A percentile compares a stretch with the other conserved stretches of the same genome.
phyloP scores from a whole-genome alignment of 1,284 basidiomycete species.

The Fomitopsis palustris region DNA sequence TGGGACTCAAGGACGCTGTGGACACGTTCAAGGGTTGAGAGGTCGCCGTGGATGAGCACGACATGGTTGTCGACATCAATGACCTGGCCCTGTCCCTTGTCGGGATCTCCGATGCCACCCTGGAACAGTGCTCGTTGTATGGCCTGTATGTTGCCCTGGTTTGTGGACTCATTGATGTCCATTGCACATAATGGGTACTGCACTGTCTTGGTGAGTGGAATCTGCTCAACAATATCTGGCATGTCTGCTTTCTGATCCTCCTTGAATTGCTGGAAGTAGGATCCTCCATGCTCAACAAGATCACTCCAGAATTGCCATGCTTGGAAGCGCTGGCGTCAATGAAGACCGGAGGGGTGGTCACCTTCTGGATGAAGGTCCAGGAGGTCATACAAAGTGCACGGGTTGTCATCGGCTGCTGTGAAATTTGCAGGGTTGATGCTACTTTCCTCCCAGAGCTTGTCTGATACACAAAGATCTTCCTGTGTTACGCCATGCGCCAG shows the following conservation, averaged over 20 bases:
- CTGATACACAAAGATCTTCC: not conserved
- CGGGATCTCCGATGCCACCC: conserved; percentile 15
- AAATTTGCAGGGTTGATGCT: not conserved
- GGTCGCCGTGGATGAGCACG: conserved; percentile 24
- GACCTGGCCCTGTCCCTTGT: not conserved
- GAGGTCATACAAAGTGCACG: not conserved
- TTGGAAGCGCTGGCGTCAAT: not conserved
- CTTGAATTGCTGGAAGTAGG: no score
- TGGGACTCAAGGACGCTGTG: conserved; percentile 1
- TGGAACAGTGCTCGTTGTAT: no score
- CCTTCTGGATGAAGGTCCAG: not conserved
- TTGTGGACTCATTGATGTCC: no score
- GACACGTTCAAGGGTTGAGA: conserved; percentile 21
- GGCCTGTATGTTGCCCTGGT: no score
- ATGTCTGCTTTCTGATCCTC: no score
- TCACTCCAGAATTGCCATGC: not conserved
- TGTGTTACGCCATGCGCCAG: not conserved
- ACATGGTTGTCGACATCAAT: conserved; percentile 18
- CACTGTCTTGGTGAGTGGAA: no score
- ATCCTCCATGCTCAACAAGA: no score
- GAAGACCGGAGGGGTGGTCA: not conserved
- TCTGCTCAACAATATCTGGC: no score
- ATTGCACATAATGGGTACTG: no score
- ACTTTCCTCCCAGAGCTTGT: not conserved
- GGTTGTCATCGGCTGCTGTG: no score